A percentile compares a stretch with the other conserved stretches of the same genome.
These are phyloP conservation scores for Rubus idaeus DNA, from an alignment of 306 rosid species.

Conservation along the genomic window DNA sequence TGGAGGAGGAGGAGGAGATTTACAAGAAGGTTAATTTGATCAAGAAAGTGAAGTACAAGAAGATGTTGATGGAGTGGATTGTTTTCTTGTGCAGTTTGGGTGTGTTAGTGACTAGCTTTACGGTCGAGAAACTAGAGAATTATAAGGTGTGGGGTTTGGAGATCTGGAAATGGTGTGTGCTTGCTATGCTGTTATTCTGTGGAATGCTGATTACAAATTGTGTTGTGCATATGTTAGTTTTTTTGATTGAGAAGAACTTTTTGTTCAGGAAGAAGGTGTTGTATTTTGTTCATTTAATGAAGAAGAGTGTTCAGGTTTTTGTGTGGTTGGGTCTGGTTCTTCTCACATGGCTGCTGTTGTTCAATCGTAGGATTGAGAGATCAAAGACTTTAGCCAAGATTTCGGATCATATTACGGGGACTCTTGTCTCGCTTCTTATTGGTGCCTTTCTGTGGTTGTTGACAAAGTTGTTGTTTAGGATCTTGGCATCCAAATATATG, in stretches of 20 bases:
- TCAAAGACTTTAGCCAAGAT: slow-evolving; percentile 43
- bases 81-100: slow-evolving; percentile 42
- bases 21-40: slow-evolving; percentile 54
- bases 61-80: slow-evolving; percentile 49
- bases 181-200: slow-evolving; percentile 63
- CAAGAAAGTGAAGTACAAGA: slow-evolving; percentile 36
- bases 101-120: slow-evolving; percentile 53
- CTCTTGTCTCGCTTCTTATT: slow-evolving; percentile 61
- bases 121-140: slow-evolving; percentile 33
- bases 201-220: slow-evolving; percentile 67
- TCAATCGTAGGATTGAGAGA: slow-evolving; percentile 41
- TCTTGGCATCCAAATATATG: slow-evolving; percentile 68
- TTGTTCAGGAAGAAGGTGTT: slow-evolving; percentile 67
- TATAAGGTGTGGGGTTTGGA: slow-evolving; percentile 47
- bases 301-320: slow-evolving; percentile 64
- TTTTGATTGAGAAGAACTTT: slow-evolving; percentile 76
- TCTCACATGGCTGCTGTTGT: slow-evolving; percentile 61
- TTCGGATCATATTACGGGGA: slow-evolving; percentile 58
- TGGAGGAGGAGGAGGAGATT: too few species aligned
- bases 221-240: slow-evolving; percentile 64
- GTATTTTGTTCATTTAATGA: slow-evolving; percentile 86
- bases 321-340: slow-evolving; percentile 70
- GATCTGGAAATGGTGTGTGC: slow-evolving; percentile 83
- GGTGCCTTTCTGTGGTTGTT: slow-evolving; percentile 75
- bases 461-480: slow-evolving; percentile 56